These are phyloP conservation scores for Coniella vitis DNA, from an alignment of 2,329 filamentous ascomycete species.

Conservation along the genomic window DNA sequence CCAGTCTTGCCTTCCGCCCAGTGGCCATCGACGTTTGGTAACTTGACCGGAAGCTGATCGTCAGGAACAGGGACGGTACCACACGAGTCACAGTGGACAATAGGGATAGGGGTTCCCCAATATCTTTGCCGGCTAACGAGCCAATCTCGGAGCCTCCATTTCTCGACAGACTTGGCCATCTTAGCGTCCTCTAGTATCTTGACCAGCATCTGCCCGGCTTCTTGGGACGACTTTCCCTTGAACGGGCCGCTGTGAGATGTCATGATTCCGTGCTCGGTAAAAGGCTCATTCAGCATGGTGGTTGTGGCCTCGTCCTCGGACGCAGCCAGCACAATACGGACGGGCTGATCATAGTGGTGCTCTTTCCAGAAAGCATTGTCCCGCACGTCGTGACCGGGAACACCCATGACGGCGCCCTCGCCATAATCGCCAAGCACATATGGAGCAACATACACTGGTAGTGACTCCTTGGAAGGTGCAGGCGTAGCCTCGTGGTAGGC, in stretches of 20 bases:
- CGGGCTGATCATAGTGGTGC: slow-evolving; percentile 53
- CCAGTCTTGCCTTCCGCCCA: slow-evolving; percentile 64
- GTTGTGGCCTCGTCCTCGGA: slow-evolving; percentile 42
- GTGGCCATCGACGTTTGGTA: slow-evolving; percentile 63
- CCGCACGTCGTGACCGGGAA: slow-evolving; percentile 74
- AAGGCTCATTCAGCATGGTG: slow-evolving; percentile 44
- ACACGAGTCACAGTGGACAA: slow-evolving; percentile 72
- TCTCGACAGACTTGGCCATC: slow-evolving; percentile 57
- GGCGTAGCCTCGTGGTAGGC: slow-evolving; percentile 45
- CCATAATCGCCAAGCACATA: slow-evolving; percentile 84
- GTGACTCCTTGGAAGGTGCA: slow-evolving; percentile 43
- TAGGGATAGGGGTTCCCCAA: slow-evolving; percentile 86
- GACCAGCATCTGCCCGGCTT: slow-evolving; percentile 57
- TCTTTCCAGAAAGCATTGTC: slow-evolving; percentile 76
- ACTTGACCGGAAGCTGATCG: slow-evolving; percentile 66
- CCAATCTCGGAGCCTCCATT: slow-evolving; percentile 83
- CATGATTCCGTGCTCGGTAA: slow-evolving; percentile 60
- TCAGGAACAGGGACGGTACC: slow-evolving; percentile 73
- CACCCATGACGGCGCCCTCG: slow-evolving; percentile 85
- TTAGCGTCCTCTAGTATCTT: slow-evolving; percentile 45
- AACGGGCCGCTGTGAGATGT: slow-evolving; percentile 60
- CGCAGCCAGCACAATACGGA: slow-evolving; percentile 56
- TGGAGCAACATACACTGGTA: slow-evolving; percentile 75
- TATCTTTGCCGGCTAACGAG: slow-evolving; percentile 87
- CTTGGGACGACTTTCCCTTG: slow-evolving; percentile 53